Conservation (phyloP, 2,329 filamentous ascomycete species). For the Sporothrix globosa region DNA sequence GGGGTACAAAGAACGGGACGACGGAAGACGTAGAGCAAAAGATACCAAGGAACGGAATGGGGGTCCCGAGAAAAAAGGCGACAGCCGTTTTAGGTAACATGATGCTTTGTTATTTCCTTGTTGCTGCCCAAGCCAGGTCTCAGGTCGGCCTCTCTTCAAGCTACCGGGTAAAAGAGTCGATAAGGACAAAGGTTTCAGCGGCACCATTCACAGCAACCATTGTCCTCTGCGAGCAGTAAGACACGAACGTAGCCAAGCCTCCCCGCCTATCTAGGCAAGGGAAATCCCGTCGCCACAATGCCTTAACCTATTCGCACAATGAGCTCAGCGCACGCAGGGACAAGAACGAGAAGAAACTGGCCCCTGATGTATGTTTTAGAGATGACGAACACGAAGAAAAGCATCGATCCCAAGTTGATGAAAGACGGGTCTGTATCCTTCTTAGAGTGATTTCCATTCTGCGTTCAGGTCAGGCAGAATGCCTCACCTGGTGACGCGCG, state of each 20-base stretch:
- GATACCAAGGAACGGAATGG: not conserved
- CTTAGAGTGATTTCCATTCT: not conserved
- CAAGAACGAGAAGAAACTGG: not conserved
- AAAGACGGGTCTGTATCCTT: not conserved
- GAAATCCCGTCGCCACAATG: not conserved
- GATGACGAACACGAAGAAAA: not conserved
- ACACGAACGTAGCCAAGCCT: not conserved
- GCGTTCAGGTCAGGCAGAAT: conserved; percentile 17
- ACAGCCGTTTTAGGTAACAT: conserved; percentile 9
- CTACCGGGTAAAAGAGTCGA: not conserved
- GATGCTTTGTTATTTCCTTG: not conserved
- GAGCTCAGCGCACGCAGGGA: not conserved
- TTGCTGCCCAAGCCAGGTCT: conserved; percentile 14
- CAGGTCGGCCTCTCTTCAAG: not conserved
- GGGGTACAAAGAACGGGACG: conserved; percentile 7
- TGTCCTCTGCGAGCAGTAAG: too few relatives aligned
- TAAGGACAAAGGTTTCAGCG: not conserved
- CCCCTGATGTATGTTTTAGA: too few relatives aligned
- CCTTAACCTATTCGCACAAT: too few relatives aligned
- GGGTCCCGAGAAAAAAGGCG: conserved; percentile 8
- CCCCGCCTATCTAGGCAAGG: not conserved
- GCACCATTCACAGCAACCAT: not conserved
- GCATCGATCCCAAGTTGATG: not conserved
- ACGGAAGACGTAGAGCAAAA: not conserved
- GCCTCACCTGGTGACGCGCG: not conserved